Evolutionary conservation across 805 yeast genomes (phyloP).

Genomic region (Maudiozyma barnettii): DNA sequence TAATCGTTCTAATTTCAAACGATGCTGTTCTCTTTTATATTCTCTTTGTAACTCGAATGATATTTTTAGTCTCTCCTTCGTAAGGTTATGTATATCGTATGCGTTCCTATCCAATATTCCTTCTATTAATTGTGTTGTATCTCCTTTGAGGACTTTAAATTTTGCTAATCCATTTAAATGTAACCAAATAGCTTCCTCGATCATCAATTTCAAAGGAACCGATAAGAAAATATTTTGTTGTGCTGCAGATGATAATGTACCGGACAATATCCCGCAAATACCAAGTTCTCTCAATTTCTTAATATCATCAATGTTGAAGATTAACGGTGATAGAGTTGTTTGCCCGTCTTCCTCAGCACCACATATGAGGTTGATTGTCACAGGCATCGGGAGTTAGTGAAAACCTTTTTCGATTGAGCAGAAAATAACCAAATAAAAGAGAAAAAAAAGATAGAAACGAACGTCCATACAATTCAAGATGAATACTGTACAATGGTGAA

Average conservation of each 20-base stretch:
- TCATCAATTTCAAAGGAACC: conserved; percentile 62
- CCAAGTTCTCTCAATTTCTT: conserved; percentile 49
- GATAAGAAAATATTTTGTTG: conserved; percentile 89
- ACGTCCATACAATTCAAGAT: too few species aligned
- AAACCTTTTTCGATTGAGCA: too few species aligned
- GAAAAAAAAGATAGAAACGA: too few species aligned
- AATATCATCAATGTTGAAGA: conserved; percentile 51
- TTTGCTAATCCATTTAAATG: conserved; percentile 35
- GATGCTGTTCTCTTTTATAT: conserved; percentile 16
- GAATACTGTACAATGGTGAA: too few species aligned
- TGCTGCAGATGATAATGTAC: conserved; percentile 82
- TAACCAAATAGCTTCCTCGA: conserved; percentile 68
- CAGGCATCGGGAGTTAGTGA: not conserved
- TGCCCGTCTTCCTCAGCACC: not conserved
- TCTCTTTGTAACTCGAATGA: conserved; percentile 16
- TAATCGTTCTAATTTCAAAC: conserved; percentile 10
- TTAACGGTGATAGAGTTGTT: conserved; percentile 34
- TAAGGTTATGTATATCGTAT: not conserved
- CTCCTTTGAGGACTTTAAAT: conserved; percentile 35
- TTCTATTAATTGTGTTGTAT: conserved; percentile 13
- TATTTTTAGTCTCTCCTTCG: conserved; percentile 3
- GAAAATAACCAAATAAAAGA: too few species aligned
- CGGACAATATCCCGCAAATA: conserved; percentile 67
- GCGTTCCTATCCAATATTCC: conserved; percentile 1
- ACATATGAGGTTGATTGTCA: not conserved